Evolutionary conservation across 75 land plant genomes (phyloP), one percentile per base, ranked within the genome.

Genomic region (Cupressus sempervirens): DNA sequence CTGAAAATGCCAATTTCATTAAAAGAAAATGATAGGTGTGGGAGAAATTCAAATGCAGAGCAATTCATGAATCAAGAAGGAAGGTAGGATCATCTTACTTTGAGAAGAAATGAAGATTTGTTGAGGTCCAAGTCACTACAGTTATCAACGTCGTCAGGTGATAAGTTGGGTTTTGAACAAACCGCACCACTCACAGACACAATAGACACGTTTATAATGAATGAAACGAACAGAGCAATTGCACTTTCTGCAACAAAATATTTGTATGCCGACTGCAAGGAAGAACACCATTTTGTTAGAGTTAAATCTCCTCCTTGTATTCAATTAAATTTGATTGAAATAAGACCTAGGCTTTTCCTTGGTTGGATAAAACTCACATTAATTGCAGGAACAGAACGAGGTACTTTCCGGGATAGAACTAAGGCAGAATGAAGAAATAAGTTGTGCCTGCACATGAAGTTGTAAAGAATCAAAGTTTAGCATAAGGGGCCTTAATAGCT

Each of bases 401-500:
- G 92, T 32, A 90, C 87, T 65, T 93, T 94, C 82, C 99, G 84
- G 0, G 98, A 93, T 0, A 96, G 94, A 70, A 97, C 98, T 32
- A 97, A 90, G 70, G 98, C 98, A 10, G 99, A 97, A 76, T 97
- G 99, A 20, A 97, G 90, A 74, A 94, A 97, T 3, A 97, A 86
- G 86, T 96, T 96, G 88, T 97, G 99, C 89, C 96, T 95, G 92
- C 56, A 70, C 15, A 53, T 52, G 14, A 81, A 23, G 43, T 40
- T 8, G 38, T 18, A 16, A 76, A 0, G 41, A 20, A 45, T n/a
- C 29, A 26, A 79, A 41, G 0, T 6, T 77, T 41, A 62, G 53
- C 53, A 50, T 50, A 12, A 50, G 53, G 53, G 2, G 1, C 2
- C 1, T 76, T 41, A 62, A 13, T 1, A 38, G 40, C n/a, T n/a